Conservation (phyloP, 257 asterid species). For the Forsythia suspensa region DNA sequence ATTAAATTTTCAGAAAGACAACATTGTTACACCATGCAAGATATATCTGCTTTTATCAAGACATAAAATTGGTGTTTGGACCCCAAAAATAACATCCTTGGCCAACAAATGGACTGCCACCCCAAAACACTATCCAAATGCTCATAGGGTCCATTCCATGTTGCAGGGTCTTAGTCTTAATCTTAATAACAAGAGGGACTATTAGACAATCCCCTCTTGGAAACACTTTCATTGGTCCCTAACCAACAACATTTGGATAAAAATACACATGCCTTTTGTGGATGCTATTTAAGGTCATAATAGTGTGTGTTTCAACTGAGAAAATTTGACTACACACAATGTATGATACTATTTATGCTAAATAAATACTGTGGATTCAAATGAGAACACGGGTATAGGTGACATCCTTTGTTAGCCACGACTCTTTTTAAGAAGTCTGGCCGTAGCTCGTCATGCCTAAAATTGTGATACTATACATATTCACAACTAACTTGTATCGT, state of each 20-base stretch:
- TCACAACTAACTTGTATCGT: neutral
- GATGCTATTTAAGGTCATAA: conserved; percentile 28
- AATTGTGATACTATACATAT: neutral
- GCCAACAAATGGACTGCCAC: conserved; percentile 20
- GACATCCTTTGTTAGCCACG: neutral
- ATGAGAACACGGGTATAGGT: neutral
- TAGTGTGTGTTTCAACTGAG: conserved; percentile 18
- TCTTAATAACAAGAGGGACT: conserved; percentile 26
- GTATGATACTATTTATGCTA: neutral
- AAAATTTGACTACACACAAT: conserved; percentile 11
- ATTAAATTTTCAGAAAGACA: neutral
- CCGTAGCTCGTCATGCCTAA: neutral
- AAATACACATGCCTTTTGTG: conserved; percentile 39
- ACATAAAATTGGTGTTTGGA: neutral
- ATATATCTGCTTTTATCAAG: neutral
- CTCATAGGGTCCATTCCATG: conserved; percentile 21
- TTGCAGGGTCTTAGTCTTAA: conserved; percentile 1
- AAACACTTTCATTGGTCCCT: conserved; percentile 36
- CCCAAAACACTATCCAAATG: conserved; percentile 8
- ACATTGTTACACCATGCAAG: neutral
- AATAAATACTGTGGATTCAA: neutral
- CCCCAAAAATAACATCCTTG: conserved; percentile 16
- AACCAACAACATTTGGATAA: conserved; percentile 38
- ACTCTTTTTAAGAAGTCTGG: neutral
- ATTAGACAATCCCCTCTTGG: conserved; percentile 25